Percentiles rank a stretch among this genome's conserved stretches.
phyloP scores from a whole-genome alignment of 1,284 basidiomycete species.

The Anthracocystis panici-leucophaei region DNA sequence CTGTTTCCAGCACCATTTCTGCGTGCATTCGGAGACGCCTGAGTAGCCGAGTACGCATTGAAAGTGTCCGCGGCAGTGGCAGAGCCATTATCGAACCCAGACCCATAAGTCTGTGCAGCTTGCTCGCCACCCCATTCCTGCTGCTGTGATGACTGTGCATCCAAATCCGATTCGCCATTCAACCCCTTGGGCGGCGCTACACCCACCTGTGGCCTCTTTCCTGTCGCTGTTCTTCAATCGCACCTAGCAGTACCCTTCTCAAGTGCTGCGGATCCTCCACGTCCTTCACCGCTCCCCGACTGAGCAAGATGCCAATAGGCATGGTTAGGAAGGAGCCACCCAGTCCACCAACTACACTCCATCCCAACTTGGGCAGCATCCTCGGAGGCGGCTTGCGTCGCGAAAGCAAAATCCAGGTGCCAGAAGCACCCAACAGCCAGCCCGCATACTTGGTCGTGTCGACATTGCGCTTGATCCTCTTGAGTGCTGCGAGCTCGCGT shows the following conservation, averaged over 20 bases:
- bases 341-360: constrained; percentile 38
- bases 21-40: constrained; percentile 5
- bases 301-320: constrained; percentile 39
- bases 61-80: constrained; percentile 13
- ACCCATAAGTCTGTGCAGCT: constrained; percentile 10
- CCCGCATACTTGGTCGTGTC: constrained; percentile 45
- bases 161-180: constrained; percentile 35
- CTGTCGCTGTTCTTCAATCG: constrained; percentile 42
- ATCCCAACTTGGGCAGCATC: constrained; percentile 22
- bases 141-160: constrained; percentile 10
- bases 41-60: constrained; percentile 18
- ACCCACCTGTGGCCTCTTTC: constrained; percentile 27
- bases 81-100: constrained; percentile 5
- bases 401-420: constrained; percentile 19
- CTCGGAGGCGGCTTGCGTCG: constrained; percentile 38
- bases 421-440: constrained; percentile 47
- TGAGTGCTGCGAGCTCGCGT: constrained; percentile 42
- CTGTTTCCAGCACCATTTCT: not conserved
- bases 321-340: constrained; percentile 42
- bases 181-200: constrained; percentile 37
- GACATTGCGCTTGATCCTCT: constrained; percentile 48
- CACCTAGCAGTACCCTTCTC: constrained; percentile 31
- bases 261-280: constrained; percentile 55
- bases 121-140: constrained; percentile 39
- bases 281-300: constrained; percentile 22